phyloP scores from a whole-genome alignment of 2,329 filamentous ascomycete genomes.

The Trichoderma atrobrunneum region DNA sequence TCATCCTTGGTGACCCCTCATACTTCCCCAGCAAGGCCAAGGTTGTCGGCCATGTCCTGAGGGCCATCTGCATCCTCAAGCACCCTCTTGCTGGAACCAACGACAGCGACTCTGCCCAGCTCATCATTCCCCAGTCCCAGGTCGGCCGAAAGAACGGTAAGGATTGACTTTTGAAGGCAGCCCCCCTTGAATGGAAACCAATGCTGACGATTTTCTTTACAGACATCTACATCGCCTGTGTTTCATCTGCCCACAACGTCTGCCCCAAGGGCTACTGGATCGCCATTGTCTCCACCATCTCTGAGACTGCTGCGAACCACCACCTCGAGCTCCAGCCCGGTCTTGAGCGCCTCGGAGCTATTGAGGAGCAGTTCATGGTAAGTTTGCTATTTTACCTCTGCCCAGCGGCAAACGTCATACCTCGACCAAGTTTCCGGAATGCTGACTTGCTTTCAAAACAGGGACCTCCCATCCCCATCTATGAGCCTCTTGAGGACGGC shows the following conservation, averaged over 20 bases:
- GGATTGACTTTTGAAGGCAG: slow-evolving; percentile 26
- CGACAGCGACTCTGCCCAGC: slow-evolving; percentile 83
- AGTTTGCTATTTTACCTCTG: slow-evolving; percentile 23
- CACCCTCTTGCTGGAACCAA: slow-evolving; percentile 89
- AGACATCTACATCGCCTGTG: slow-evolving; percentile 97
- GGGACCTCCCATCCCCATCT: slow-evolving; percentile 85
- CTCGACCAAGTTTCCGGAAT: neutral
- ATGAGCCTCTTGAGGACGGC: slow-evolving; percentile 83
- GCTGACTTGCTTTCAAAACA: slow-evolving; percentile 28
- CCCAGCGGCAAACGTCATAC: neutral
- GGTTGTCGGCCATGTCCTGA: slow-evolving; percentile 84
- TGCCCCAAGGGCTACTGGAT: slow-evolving; percentile 99
- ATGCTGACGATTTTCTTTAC: neutral
- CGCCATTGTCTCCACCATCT: slow-evolving; percentile 96
- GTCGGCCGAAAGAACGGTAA: slow-evolving; percentile 93
- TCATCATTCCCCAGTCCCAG: slow-evolving; percentile 98
- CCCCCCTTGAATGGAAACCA: neutral
- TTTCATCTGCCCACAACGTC: slow-evolving; percentile 94
- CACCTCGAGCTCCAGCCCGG: slow-evolving; percentile 92
- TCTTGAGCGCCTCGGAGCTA: slow-evolving; percentile 84
- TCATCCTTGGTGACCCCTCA: slow-evolving; percentile 92
- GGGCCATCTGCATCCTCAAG: slow-evolving; percentile 96
- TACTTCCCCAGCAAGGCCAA: slow-evolving; percentile 92
- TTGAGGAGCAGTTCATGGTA: slow-evolving; percentile 97
- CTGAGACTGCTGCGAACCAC: slow-evolving; percentile 87